Evolutionary conservation across 225 moss, liverwort and hornwort genomes (phyloP).

Genomic region (Bryoerythrophyllum caledonicum): DNA sequence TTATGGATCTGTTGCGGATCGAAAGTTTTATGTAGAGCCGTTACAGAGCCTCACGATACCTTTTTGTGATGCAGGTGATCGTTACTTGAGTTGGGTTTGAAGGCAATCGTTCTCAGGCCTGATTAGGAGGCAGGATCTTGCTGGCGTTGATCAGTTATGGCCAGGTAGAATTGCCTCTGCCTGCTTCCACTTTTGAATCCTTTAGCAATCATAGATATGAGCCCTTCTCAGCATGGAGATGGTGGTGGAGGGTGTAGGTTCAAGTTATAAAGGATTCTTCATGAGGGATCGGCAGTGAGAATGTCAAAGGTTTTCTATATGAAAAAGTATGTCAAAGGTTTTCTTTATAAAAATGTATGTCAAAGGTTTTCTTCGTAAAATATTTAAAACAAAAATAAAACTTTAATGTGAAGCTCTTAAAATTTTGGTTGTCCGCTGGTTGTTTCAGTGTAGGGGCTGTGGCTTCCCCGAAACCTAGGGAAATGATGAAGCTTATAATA

Average conservation of each 20-base stretch:
- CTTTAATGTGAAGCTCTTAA: background rate
- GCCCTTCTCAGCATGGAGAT: background rate
- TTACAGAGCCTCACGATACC: background rate
- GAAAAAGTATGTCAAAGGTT: background rate
- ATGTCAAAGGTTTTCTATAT: background rate
- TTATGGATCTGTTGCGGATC: background rate
- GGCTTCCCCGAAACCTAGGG: conserved; percentile 52
- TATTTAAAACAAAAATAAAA: no score
- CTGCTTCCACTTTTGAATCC: background rate
- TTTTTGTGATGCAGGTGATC: conserved; percentile 26
- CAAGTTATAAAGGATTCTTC: conserved; percentile 1
- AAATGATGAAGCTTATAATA: conserved; percentile 56
- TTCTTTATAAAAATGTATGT: background rate
- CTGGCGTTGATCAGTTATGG: conserved; percentile 31
- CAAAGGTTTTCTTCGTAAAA: background rate
- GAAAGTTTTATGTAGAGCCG: background rate
- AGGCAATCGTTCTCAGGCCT: no score
- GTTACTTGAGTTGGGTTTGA: background rate
- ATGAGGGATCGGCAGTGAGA: background rate
- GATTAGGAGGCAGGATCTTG: conserved; percentile 3
- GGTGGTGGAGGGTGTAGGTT: background rate
- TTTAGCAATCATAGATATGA: background rate
- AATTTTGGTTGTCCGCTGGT: conserved; percentile 14
- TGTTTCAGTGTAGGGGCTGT: conserved; percentile 43
- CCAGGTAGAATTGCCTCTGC: conserved; percentile 26